A percentile compares a stretch with the other conserved stretches of the same genome.
phyloP scores from a whole-genome alignment of 2,329 filamentous ascomycete genomes.

The Colletotrichum ledebouriae region DNA sequence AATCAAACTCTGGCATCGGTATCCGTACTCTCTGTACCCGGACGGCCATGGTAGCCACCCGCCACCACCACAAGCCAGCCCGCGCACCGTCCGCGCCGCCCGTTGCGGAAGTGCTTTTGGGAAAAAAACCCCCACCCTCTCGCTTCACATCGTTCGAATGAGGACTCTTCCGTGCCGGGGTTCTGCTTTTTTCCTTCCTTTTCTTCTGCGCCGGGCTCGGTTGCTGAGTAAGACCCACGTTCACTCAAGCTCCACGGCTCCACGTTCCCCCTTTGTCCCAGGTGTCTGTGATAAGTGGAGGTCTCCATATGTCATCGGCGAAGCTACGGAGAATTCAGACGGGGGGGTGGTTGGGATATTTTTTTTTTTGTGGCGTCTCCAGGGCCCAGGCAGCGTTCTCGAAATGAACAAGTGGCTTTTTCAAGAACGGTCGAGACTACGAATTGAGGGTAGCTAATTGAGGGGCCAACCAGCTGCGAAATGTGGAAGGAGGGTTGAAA shows the following conservation, averaged over 20 bases:
- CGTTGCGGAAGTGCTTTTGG: constrained; percentile 5
- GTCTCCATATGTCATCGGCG: constrained; percentile 9
- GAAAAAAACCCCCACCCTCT: constrained; percentile 5
- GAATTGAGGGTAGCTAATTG: not conserved
- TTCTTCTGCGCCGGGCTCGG: too few species aligned
- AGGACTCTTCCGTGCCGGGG: not conserved
- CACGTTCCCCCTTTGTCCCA: constrained; percentile 23
- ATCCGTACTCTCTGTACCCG: not conserved
- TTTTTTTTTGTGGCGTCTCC: constrained; percentile 7
- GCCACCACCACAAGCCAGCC: constrained; percentile 1
- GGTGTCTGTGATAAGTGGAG: constrained; percentile 26
- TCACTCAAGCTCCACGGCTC: constrained; percentile 1
- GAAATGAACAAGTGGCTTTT: constrained; percentile 10
- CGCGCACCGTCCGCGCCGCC: constrained; percentile 5
- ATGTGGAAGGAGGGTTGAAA: constrained; percentile 16
- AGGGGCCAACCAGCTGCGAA: not conserved
- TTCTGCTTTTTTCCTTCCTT: too few species aligned
- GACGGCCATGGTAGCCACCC: not conserved
- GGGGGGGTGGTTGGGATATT: not conserved
- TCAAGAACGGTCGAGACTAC: not conserved
- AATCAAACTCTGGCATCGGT: not conserved
- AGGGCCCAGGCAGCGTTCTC: constrained; percentile 14
- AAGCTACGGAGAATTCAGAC: constrained; percentile 20
- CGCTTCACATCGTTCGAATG: constrained; percentile 11
- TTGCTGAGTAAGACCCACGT: constrained; percentile 34